A percentile compares a stretch with the other conserved stretches of the same genome.
phyloP scores from a whole-genome alignment of 176 grass and related monocot genomes.

The Avena eriantha region DNA sequence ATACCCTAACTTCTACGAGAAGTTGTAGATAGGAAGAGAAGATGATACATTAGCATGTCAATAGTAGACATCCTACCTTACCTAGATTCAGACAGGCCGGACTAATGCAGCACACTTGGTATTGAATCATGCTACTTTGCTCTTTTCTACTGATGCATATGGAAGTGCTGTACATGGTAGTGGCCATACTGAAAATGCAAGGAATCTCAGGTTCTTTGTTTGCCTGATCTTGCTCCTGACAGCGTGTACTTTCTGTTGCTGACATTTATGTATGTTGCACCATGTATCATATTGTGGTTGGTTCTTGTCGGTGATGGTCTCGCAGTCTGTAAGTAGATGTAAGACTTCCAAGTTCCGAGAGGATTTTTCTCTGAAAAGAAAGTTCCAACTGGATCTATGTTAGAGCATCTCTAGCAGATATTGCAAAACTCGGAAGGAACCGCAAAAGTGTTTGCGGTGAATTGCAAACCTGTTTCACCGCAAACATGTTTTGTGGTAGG shows the following conservation, averaged over 20 bases:
- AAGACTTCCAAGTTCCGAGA: constrained; percentile 13
- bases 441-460: too few relatives aligned
- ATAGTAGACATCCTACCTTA: constrained; percentile 44
- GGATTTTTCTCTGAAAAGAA: constrained; percentile 4
- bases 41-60: not conserved
- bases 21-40: constrained; percentile 37
- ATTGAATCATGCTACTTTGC: constrained; percentile 18
- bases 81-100: constrained; percentile 36
- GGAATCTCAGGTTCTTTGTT: constrained; percentile 12
- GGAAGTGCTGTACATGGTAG: constrained; percentile 34
- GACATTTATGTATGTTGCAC: constrained; percentile 30
- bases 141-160: constrained; percentile 13
- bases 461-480: too few relatives aligned
- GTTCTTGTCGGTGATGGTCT: constrained; percentile 24
- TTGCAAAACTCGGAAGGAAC: too few relatives aligned
- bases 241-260: constrained; percentile 4
- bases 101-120: constrained; percentile 37
- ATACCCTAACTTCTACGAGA: constrained; percentile 9
- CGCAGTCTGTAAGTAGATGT: not conserved
- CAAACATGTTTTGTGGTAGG: too few relatives aligned
- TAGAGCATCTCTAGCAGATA: too few relatives aligned
- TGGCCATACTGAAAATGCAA: constrained; percentile 18
- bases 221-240: not conserved
- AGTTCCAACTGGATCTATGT: not conserved
- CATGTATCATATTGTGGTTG: constrained; percentile 20